Evolutionary conservation across 371 early-diverging fungal genomes (phyloP).

Genomic region (Aphelidium insulamus): DNA sequence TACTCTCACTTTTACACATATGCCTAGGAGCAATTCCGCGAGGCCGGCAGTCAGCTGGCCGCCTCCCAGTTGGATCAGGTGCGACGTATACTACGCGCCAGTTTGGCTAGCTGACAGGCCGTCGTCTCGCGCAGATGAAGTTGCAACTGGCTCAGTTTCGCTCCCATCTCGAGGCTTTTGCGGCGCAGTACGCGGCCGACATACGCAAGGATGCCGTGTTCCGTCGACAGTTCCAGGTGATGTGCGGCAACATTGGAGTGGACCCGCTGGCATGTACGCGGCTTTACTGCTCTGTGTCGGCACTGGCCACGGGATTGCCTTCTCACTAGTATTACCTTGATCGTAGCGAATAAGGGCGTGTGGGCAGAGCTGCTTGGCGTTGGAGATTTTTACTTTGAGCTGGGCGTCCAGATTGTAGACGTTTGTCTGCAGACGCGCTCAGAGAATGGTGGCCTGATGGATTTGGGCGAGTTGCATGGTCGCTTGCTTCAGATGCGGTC

Average conservation of each 20-base stretch:
- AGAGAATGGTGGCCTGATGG: slow-evolving; percentile 77
- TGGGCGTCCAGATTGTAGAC: slow-evolving; percentile 76
- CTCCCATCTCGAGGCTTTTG: slow-evolving; percentile 59
- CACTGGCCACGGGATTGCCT: neutral
- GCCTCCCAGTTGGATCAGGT: too few species aligned
- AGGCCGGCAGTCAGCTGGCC: too few species aligned
- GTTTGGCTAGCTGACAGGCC: too few species aligned
- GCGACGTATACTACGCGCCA: too few species aligned
- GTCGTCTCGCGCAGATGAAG: too few species aligned
- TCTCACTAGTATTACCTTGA: neutral
- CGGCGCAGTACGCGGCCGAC: slow-evolving; percentile 57
- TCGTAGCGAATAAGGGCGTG: slow-evolving; percentile 77
- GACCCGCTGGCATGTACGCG: slow-evolving; percentile 76
- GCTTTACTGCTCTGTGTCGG: neutral
- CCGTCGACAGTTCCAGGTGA: slow-evolving; percentile 69
- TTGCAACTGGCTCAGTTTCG: slow-evolving; percentile 63
- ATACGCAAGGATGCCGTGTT: slow-evolving; percentile 71
- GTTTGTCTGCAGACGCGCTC: slow-evolving; percentile 57
- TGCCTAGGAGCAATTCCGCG: too few species aligned
- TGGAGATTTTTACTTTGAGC: slow-evolving; percentile 93
- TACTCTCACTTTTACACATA: too few species aligned
- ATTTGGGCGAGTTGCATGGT: slow-evolving; percentile 43
- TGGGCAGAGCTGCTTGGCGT: slow-evolving; percentile 83
- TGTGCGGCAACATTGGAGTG: slow-evolving; percentile 82
- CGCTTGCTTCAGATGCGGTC: slow-evolving; percentile 40